Evolutionary conservation across 352 stramenopile genomes (phyloP), one percentile per base, ranked within the genome.

Genomic region (Phytophthora pseudosyringae): DNA sequence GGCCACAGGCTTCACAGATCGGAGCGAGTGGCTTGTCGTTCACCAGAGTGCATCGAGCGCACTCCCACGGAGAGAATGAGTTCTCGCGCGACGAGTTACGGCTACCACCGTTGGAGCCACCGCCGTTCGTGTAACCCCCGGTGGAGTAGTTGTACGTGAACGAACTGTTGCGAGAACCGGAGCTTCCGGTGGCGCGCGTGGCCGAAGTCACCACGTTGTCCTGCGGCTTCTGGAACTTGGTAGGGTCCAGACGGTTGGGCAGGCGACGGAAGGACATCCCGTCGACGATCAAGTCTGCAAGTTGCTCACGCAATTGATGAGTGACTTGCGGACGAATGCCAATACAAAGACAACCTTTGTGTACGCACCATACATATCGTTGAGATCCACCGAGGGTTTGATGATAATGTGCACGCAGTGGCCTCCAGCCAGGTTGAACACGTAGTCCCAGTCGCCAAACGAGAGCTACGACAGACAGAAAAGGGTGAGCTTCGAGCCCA

Each of bases 341-440:
- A 21, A 21, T 21, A 21, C 43, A 21, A 21, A 49, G 5, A 4
- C 35, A 41, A 41, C 10, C 9, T 41, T 41, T 48, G 10, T 38
- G 29, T 13, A 75, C 75, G 48, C 75, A 93, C 85, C 85, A 77
- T 94, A 94, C 81, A 89, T 94, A 49, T 94, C 86, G 60, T 94
- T 94, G 64, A 94, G 83, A 45, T 94, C 86, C 12, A 92, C 80
- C 0, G 83, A 92, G 7, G 86, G 86, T 43, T 94, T 94, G 73
- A 94, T 94, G 64, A 92, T 91, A 56, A 89, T 89, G 69, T 94
- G 86, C 2, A 94, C 71, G 41, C 88, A 86, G 70, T 94, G 85
- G 13, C 81, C 85, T 15, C 86, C 86, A n/a, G 79, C 62, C 12
- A 94, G 64, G 58, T 92, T 94, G 63, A 94, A 93, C 16, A 92